phyloP scores from a whole-genome alignment of 2,329 filamentous ascomycete species.

The Elsinoe arachidis region DNA sequence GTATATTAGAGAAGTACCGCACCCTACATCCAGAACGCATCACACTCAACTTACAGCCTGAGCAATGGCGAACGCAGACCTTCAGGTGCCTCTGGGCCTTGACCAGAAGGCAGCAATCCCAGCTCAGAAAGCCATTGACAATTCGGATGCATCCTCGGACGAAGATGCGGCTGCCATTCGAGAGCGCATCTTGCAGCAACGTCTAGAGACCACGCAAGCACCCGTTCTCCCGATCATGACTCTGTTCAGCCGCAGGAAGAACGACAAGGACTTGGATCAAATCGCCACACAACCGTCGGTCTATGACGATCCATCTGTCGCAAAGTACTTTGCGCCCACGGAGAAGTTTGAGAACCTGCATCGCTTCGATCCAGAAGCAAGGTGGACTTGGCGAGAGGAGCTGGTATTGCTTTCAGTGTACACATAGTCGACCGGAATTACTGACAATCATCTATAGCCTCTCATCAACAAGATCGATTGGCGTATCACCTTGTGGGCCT shows the following conservation, averaged over 20 bases:
- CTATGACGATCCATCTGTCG: constrained; percentile 42
- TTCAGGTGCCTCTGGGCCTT: not conserved
- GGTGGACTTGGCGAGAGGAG: constrained; percentile 23
- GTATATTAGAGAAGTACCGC: not conserved
- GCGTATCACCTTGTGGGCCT: constrained; percentile 17
- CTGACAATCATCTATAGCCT: constrained; percentile 12
- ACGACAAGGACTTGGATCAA: constrained; percentile 14
- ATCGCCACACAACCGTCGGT: constrained; percentile 19
- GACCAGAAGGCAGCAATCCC: not conserved
- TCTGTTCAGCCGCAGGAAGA: not conserved
- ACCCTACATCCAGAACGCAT: not conserved
- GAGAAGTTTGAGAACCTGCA: constrained; percentile 42
- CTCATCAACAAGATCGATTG: constrained; percentile 21
- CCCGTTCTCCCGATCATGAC: constrained; percentile 14
- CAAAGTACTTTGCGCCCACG: constrained; percentile 47
- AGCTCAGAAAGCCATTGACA: not conserved
- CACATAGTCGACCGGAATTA: not conserved
- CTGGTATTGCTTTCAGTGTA: constrained; percentile 5
- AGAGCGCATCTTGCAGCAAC: not conserved
- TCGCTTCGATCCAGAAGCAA: constrained; percentile 34
- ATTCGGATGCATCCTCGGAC: not conserved
- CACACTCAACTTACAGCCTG: not conserved
- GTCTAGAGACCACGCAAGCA: not conserved
- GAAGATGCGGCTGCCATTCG: not conserved
- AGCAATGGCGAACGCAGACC: not conserved